Evolutionary conservation across 192 early-diverging fungal genomes (phyloP), one percentile per base, ranked within the genome.

Genomic region (Kappamyces sp.): DNA sequence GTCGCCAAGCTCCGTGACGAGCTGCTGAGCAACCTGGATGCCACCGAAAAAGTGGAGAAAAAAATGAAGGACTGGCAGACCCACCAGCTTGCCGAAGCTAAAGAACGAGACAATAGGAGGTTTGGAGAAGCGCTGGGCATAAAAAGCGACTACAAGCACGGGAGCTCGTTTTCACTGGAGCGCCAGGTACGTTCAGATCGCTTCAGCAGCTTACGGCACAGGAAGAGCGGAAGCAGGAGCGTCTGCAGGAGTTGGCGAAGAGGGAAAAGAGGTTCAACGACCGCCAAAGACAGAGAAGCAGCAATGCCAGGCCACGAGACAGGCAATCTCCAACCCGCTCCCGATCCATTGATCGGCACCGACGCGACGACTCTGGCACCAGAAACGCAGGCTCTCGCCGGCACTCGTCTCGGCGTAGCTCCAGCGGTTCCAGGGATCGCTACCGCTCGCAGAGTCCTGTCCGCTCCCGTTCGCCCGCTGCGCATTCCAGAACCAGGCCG

Each of bases 141-240:
- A 37, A 41, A 69, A 5, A 62, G 67, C 0, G 74, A 74, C 1
- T 72, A 80, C 72, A 77, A 82, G 0, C 84, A 90, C 54, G 90
- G 91, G 13, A 78, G 78, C 15, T 83, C 90, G 5, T 93, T 93
- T 74, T 80, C 90, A 64, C 63, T 72, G 43, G 88, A 89, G 15
- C 66, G 87, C 49, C 85, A 86, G 62, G 79, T 78, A 62, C 47
- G 59, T 58, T 42, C 50, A 39, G 47, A 9, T 3, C 44, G 38
- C 10, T 47, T 33, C 41, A 66, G 32, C 43, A 58, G 40, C 42
- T 59, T 1, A 62, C 64, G 23, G 39, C 55, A 70, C 51, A 63
- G 8, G 49, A 49, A 36, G 72, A 71, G 50, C 60, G 57, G 8
- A 53, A 62, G 40, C 51, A 67, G 35, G 37, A 58, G 31, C 10